Conservation (phyloP, 2,329 filamentous ascomycete genomes). For the Pseudogymnoascus destructans region DNA sequence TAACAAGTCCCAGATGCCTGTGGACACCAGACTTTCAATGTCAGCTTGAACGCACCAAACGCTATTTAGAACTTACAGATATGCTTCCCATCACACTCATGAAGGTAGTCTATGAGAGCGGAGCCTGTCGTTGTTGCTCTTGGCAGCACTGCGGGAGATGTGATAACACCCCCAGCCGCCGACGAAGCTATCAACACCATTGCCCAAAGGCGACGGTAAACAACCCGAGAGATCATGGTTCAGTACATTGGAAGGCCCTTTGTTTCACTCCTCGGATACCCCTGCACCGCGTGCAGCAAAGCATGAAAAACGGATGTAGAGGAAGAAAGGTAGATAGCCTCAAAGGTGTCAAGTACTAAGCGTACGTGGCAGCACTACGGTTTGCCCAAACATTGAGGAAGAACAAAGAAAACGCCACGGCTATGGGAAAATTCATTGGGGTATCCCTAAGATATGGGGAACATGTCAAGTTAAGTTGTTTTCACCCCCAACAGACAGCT, state of each 20-base stretch:
- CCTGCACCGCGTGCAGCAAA: not conserved
- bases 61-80: not conserved
- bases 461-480: not conserved
- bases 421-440: not conserved
- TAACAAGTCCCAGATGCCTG: constrained; percentile 6
- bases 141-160: not conserved
- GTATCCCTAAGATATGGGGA: not conserved
- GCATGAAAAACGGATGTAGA: not conserved
- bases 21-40: constrained; percentile 1
- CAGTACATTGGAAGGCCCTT: not conserved
- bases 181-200: not conserved
- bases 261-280: not conserved
- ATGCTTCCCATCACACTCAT: not conserved
- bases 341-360: not conserved
- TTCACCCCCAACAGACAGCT: not conserved
- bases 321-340: not conserved
- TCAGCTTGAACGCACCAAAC: not conserved
- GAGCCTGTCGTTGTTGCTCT: not conserved
- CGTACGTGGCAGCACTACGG: not conserved
- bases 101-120: not conserved
- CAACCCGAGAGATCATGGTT: not conserved
- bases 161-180: not conserved
- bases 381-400: not conserved
- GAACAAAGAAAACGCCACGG: not conserved
- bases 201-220: not conserved